Conservation (phyloP, 2,329 filamentous ascomycete genomes). For the Apiospora marii region DNA sequence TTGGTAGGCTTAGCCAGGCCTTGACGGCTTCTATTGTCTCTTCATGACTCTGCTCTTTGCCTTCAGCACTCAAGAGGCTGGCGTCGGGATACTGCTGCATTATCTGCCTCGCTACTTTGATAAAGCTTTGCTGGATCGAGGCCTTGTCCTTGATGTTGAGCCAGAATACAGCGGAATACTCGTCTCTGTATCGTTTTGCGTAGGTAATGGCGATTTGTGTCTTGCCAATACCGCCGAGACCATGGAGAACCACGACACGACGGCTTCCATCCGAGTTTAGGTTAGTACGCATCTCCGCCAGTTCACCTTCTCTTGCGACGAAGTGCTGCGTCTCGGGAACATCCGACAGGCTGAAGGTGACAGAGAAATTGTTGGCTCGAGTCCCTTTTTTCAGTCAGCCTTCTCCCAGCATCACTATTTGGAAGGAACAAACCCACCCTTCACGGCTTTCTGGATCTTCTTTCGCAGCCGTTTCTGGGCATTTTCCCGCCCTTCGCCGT, state of each 20-base stretch:
- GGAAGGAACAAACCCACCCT: not conserved
- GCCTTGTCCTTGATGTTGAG: slow-evolving; percentile 30
- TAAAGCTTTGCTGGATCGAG: slow-evolving; percentile 31
- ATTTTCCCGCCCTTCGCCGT: slow-evolving; percentile 30
- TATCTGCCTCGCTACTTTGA: slow-evolving; percentile 29
- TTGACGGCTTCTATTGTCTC: slow-evolving; percentile 44
- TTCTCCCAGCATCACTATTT: not conserved
- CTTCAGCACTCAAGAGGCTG: slow-evolving; percentile 18
- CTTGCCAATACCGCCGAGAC: slow-evolving; percentile 34
- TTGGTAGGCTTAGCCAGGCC: slow-evolving; percentile 44
- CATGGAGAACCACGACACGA: slow-evolving; percentile 30
- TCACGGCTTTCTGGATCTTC: slow-evolving; percentile 24
- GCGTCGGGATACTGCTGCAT: slow-evolving; percentile 30
- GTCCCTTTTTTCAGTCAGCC: slow-evolving; percentile 32
- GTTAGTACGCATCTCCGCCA: slow-evolving; percentile 39
- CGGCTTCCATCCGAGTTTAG: slow-evolving; percentile 38
- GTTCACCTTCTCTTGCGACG: slow-evolving; percentile 42
- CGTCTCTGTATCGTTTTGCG: slow-evolving; percentile 29
- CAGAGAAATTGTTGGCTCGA: slow-evolving; percentile 37
- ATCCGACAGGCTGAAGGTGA: slow-evolving; percentile 39
- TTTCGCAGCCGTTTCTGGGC: slow-evolving; percentile 30
- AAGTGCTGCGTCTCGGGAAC: slow-evolving; percentile 37
- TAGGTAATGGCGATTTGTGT: slow-evolving; percentile 32
- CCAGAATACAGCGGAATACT: slow-evolving; percentile 31
- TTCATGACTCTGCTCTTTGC: slow-evolving; percentile 32